Percentiles rank a stretch among this genome's conserved stretches.
phyloP scores from a whole-genome alignment of 2,329 filamentous ascomycete genomes.

The Rhynchosporium agropyri region DNA sequence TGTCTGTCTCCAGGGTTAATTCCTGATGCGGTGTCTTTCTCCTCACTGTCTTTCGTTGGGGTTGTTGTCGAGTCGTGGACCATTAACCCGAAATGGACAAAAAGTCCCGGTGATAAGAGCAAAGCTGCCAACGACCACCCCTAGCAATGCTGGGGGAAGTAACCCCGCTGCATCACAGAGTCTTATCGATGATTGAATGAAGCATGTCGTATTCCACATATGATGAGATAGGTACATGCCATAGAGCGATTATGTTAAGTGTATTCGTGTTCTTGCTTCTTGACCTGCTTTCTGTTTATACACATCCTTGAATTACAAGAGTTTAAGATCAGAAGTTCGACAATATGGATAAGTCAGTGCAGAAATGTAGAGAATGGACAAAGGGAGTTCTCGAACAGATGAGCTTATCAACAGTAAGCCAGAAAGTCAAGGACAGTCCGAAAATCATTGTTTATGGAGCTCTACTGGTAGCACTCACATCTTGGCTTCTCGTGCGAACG shows the following conservation, averaged over 20 bases:
- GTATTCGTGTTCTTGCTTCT: background rate
- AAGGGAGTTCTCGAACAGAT: slow-evolving; percentile 21
- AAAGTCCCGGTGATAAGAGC: slow-evolving; percentile 37
- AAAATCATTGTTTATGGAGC: slow-evolving; percentile 33
- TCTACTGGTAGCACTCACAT: slow-evolving; percentile 23
- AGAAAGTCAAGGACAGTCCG: slow-evolving; percentile 25
- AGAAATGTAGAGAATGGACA: slow-evolving; percentile 24
- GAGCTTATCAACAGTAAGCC: slow-evolving; percentile 19
- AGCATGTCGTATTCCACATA: slow-evolving; percentile 22
- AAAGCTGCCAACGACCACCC: slow-evolving; percentile 17
- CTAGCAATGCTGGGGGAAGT: slow-evolving; percentile 27
- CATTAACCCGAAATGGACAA: slow-evolving; percentile 36
- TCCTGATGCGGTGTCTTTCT: slow-evolving; percentile 32
- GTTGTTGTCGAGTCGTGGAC: slow-evolving; percentile 21
- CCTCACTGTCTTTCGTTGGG: slow-evolving; percentile 17
- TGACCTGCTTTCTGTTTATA: background rate
- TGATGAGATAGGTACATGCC: slow-evolving; percentile 13
- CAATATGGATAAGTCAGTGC: slow-evolving; percentile 27
- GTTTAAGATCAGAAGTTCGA: background rate
- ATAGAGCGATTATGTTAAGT: too few relatives aligned
- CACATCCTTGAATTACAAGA: too few relatives aligned
- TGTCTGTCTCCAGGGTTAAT: slow-evolving; percentile 4
- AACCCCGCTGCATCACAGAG: slow-evolving; percentile 21
- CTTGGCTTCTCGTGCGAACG: slow-evolving; percentile 34
- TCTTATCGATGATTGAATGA: slow-evolving; percentile 21